A percentile compares a stretch with the other conserved stretches of the same genome.
These are phyloP conservation scores for Salvia splendens DNA, from an alignment of 257 asterid genomes.

Conservation along the genomic window DNA sequence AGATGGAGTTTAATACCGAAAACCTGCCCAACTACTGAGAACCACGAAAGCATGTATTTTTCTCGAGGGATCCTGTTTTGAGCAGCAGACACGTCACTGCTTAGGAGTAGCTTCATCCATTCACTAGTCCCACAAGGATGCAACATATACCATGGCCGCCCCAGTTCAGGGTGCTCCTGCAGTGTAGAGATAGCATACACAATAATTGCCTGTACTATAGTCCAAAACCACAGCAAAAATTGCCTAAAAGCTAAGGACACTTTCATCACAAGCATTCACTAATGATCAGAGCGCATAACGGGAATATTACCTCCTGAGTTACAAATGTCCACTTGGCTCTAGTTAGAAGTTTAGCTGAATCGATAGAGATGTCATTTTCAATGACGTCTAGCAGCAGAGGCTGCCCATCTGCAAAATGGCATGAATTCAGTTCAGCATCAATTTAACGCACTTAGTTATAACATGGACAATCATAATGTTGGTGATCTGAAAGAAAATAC, in stretches of 20 bases:
- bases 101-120: constrained; percentile 65
- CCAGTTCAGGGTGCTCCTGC: constrained; percentile 79
- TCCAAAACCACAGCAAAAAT: neutral
- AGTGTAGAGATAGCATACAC: constrained; percentile 1
- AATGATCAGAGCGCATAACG: neutral
- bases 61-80: neutral
- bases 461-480: neutral
- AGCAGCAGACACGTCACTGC: neutral
- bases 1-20: constrained; percentile 17
- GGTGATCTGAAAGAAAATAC: neutral
- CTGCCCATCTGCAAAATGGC: constrained; percentile 69
- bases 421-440: neutral
- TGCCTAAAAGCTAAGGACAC: constrained; percentile 15
- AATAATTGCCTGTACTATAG: neutral
- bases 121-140: constrained; percentile 94
- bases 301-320: constrained; percentile 67
- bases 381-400: constrained; percentile 60
- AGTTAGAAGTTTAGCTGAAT: constrained; percentile 49
- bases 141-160: constrained; percentile 77
- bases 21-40: constrained; percentile 57
- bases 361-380: constrained; percentile 55
- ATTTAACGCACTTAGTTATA: neutral
- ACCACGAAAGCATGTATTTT: constrained; percentile 22
- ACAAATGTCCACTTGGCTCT: constrained; percentile 79
- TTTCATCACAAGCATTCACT: neutral